These are phyloP conservation scores for Neurospora cerealis DNA, from an alignment of 495 filamentous ascomycete genomes.

Conservation along the genomic window DNA sequence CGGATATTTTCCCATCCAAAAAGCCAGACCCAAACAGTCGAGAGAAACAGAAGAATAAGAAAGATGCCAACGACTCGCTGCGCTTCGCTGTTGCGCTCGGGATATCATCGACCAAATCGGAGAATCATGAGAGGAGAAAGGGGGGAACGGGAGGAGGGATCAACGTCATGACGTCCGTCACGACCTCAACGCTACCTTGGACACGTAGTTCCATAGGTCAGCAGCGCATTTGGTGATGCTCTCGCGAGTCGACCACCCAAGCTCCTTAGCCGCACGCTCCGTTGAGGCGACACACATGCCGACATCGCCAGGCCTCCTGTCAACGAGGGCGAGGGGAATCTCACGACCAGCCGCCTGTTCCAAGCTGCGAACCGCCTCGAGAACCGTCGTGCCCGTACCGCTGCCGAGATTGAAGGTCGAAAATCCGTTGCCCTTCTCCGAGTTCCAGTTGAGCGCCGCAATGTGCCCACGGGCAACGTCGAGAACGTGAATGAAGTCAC, in stretches of 20 bases:
- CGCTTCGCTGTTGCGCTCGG: background rate
- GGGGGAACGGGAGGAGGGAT: background rate
- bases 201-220: slow-evolving; percentile 21
- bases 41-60: background rate
- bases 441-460: slow-evolving; percentile 35
- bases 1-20: background rate
- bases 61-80: background rate
- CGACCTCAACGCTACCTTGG: background rate
- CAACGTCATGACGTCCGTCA: background rate
- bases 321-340: slow-evolving; percentile 13
- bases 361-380: slow-evolving; percentile 38
- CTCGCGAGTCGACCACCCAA: slow-evolving; percentile 19
- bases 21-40: background rate
- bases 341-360: slow-evolving; percentile 9
- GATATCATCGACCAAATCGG: background rate
- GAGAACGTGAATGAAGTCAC: slow-evolving; percentile 56
- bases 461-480: slow-evolving; percentile 60
- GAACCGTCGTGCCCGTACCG: slow-evolving; percentile 41
- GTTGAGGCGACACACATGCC: slow-evolving; percentile 19
- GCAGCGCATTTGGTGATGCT: slow-evolving; percentile 14
- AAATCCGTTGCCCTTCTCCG: slow-evolving; percentile 28
- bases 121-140: background rate
- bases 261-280: slow-evolving; percentile 16
- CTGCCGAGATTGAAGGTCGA: slow-evolving; percentile 45
- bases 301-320: slow-evolving; percentile 18